A percentile compares a stretch with the other conserved stretches of the same genome.
These are phyloP conservation scores for Xylaria sp. DNA, from an alignment of 495 filamentous ascomycete species.

Conservation along the genomic window DNA sequence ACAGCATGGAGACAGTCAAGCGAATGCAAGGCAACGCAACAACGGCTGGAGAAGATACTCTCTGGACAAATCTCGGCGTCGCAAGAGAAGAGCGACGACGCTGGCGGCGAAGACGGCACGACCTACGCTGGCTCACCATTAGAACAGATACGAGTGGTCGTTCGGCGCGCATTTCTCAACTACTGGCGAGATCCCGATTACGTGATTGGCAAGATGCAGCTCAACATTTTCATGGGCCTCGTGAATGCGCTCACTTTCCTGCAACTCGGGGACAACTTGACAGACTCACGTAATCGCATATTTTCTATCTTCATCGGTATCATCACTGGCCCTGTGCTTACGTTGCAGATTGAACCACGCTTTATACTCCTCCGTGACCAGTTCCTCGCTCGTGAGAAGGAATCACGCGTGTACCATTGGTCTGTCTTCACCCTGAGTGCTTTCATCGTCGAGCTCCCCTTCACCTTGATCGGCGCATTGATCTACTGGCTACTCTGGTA, in stretches of 20 bases:
- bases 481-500: slow-evolving; percentile 78
- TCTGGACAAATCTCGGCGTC: not conserved
- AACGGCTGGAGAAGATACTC: not conserved
- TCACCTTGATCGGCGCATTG: slow-evolving; percentile 65
- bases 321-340: slow-evolving; percentile 67
- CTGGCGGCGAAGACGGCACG: not conserved
- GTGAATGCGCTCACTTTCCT: slow-evolving; percentile 49
- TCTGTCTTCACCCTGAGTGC: slow-evolving; percentile 70
- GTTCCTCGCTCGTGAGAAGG: slow-evolving; percentile 73
- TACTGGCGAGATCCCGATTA: slow-evolving; percentile 70
- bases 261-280: slow-evolving; percentile 39
- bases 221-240: slow-evolving; percentile 70
- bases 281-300: slow-evolving; percentile 58
- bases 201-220: slow-evolving; percentile 62
- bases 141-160: slow-evolving; percentile 56
- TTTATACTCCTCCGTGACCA: slow-evolving; percentile 70
- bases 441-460: slow-evolving; percentile 77
- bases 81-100: not conserved
- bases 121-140: slow-evolving; percentile 19
- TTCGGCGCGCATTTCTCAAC: slow-evolving; percentile 60
- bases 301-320: slow-evolving; percentile 77
- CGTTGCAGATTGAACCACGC: slow-evolving; percentile 72
- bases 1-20: not conserved
- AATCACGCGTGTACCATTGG: slow-evolving; percentile 77
- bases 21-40: slow-evolving; percentile 42